A percentile compares a stretch with the other conserved stretches of the same genome.
Conservation (phyloP, 306 rosid genomes). For the Medicago ruthenica region DNA sequence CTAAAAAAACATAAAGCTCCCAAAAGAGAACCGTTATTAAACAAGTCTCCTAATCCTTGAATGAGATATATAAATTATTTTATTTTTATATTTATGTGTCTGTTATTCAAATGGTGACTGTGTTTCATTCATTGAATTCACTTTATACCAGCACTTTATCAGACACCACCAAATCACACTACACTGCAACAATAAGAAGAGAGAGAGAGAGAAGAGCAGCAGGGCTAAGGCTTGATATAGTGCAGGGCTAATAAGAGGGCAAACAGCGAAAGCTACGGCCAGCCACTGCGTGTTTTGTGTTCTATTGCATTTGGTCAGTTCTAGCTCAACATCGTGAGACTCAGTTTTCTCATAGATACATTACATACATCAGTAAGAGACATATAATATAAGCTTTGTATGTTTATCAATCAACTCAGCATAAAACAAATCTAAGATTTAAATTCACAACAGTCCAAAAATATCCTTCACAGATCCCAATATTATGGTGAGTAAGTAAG, state of each 20-base stretch:
- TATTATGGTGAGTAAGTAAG: neutral
- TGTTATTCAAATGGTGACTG: slow-evolving; percentile 16
- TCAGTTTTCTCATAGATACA: slow-evolving; percentile 43
- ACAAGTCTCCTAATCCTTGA: no score
- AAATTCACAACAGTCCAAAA: slow-evolving; percentile 43
- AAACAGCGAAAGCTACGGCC: slow-evolving; percentile 48
- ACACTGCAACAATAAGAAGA: slow-evolving; percentile 50
- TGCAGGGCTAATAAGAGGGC: slow-evolving; percentile 57
- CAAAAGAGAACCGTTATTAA: no score
- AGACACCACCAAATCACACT: slow-evolving; percentile 78
- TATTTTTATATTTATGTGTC: neutral
- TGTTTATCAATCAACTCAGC: slow-evolving; percentile 30
- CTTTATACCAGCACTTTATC: slow-evolving; percentile 78
- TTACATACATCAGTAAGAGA: slow-evolving; percentile 7
- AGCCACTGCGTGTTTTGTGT: slow-evolving; percentile 50
- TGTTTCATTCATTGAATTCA: slow-evolving; percentile 66
- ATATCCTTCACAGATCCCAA: slow-evolving; percentile 57
- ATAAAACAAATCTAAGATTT: slow-evolving; percentile 64
- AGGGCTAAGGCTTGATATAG: slow-evolving; percentile 29
- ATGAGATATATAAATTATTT: no score
- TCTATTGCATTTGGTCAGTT: neutral
- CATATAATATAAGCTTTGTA: neutral
- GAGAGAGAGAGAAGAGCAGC: slow-evolving; percentile 5
- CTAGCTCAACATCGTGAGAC: slow-evolving; percentile 23
- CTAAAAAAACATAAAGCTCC: no score